phyloP scores from a whole-genome alignment of 2,329 filamentous ascomycete genomes.

The Curvularia eragrostidis region DNA sequence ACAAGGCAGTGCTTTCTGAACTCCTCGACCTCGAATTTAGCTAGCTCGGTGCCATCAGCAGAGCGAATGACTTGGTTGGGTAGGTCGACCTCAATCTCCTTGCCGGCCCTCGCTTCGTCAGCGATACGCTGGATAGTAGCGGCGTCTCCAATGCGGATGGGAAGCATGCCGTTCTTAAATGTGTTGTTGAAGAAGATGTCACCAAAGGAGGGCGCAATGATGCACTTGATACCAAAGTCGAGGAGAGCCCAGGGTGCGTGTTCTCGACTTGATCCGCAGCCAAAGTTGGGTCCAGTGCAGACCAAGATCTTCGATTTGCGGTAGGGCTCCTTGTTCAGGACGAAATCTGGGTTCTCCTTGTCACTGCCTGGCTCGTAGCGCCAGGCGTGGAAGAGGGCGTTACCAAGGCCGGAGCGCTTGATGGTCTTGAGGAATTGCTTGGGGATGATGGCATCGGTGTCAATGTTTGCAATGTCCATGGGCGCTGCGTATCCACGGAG shows the following conservation, averaged over 20 bases:
- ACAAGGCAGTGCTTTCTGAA: slow-evolving; percentile 94
- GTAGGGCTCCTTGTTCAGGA: slow-evolving; percentile 91
- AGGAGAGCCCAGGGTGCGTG: slow-evolving; percentile 97
- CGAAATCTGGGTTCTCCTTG: slow-evolving; percentile 77
- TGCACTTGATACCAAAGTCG: slow-evolving; percentile 93
- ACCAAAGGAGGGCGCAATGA: slow-evolving; percentile 86
- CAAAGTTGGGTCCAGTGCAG: slow-evolving; percentile 91
- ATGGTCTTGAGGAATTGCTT: slow-evolving; percentile 99
- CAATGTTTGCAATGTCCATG: slow-evolving; percentile 86
- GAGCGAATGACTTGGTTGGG: slow-evolving; percentile 83
- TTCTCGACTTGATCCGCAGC: slow-evolving; percentile 89
- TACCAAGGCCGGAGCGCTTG: slow-evolving; percentile 92
- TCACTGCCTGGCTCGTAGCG: slow-evolving; percentile 72
- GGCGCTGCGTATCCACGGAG: slow-evolving; percentile 89
- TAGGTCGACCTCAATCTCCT: slow-evolving; percentile 88
- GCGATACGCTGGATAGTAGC: slow-evolving; percentile 72
- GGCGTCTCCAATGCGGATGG: slow-evolving; percentile 75
- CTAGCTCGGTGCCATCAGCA: slow-evolving; percentile 74
- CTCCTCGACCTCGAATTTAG: slow-evolving; percentile 84
- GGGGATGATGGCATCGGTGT: slow-evolving; percentile 99
- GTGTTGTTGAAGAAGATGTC: slow-evolving; percentile 99
- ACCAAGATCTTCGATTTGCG: slow-evolving; percentile 86
- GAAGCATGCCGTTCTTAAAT: slow-evolving; percentile 99
- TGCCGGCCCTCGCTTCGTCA: slow-evolving; percentile 76
- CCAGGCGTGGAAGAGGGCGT: slow-evolving; percentile 84